These are phyloP conservation scores for Chondrostereum purpureum DNA, from an alignment of 1,284 basidiomycete species.

Conservation along the genomic window DNA sequence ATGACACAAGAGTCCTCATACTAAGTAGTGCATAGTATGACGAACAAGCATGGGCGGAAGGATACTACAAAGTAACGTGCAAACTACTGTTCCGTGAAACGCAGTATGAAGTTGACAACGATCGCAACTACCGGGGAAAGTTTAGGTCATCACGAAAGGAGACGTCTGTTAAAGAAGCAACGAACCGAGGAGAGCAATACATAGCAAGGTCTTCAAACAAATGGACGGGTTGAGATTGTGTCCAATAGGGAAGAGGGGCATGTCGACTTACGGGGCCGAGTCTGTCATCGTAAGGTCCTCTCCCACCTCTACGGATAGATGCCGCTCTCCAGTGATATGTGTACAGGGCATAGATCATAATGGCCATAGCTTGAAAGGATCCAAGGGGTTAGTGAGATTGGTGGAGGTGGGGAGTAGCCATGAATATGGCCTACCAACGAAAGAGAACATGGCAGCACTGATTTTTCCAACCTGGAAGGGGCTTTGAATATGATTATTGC, in stretches of 20 bases:
- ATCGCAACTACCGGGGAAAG: slow-evolving; percentile 63
- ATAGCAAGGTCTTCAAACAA: slow-evolving; percentile 73
- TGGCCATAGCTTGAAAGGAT: slow-evolving; percentile 72
- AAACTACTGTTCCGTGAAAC: slow-evolving; percentile 51
- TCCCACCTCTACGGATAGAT: slow-evolving; percentile 86
- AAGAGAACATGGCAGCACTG: slow-evolving; percentile 87
- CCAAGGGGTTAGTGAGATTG: slow-evolving; percentile 4
- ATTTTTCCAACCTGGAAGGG: slow-evolving; percentile 74
- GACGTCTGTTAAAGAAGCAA: slow-evolving; percentile 10
- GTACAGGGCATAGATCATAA: slow-evolving; percentile 94
- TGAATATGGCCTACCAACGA: slow-evolving; percentile 63
- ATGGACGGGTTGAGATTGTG: slow-evolving; percentile 9
- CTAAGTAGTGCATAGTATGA: no score
- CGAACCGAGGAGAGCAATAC: slow-evolving; percentile 77
- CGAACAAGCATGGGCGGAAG: no score
- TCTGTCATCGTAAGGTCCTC: slow-evolving; percentile 96
- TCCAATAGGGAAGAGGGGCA: slow-evolving; percentile 10
- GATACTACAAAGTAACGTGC: no score
- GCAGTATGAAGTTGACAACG: slow-evolving; percentile 83
- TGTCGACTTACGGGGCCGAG: slow-evolving; percentile 52
- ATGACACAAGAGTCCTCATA: neutral
- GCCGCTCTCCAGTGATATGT: slow-evolving; percentile 96
- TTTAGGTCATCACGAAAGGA: slow-evolving; percentile 8
- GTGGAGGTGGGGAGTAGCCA: slow-evolving; percentile 11
- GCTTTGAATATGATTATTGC: slow-evolving; percentile 2